These are phyloP conservation scores for Pulveroboletus frians DNA, from an alignment of 768 basidiomycete species.

Conservation along the genomic window DNA sequence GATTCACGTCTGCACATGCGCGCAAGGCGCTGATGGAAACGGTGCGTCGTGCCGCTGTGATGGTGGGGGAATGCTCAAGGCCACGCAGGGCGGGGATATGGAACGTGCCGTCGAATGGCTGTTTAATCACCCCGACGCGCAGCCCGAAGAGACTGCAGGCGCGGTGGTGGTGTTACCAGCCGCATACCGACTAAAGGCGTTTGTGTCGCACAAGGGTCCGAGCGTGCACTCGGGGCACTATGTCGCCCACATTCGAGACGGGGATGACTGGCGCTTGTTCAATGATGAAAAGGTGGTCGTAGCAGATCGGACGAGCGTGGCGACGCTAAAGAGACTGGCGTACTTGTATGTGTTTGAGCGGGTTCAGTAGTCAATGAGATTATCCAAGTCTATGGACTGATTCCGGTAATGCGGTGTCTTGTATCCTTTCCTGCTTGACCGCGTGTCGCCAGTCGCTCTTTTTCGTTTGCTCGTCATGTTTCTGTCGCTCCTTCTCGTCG, in stretches of 20 bases:
- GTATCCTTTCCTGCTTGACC: too few relatives aligned
- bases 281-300: slow-evolving; percentile 96
- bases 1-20: slow-evolving; percentile 80
- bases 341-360: slow-evolving; percentile 91
- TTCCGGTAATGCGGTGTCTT: too few relatives aligned
- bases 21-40: slow-evolving; percentile 84
- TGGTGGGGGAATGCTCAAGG: background rate
- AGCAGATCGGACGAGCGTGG: slow-evolving; percentile 79
- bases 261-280: slow-evolving; percentile 80
- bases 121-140: slow-evolving; percentile 82
- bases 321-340: slow-evolving; percentile 74
- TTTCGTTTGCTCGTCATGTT: slow-evolving; percentile 2
- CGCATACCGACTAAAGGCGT: slow-evolving; percentile 78
- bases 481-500: background rate
- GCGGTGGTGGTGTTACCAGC: slow-evolving; percentile 54
- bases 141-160: slow-evolving; percentile 56
- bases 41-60: slow-evolving; percentile 39
- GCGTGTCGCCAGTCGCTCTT: slow-evolving; percentile 1
- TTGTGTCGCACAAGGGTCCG: slow-evolving; percentile 95
- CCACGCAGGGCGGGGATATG: slow-evolving; percentile 54
- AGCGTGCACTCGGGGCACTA: slow-evolving; percentile 95
- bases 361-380: too few relatives aligned
- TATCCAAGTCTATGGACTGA: too few relatives aligned
- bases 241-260: slow-evolving; percentile 65
- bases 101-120: slow-evolving; percentile 96